Conservation (phyloP, 257 asterid genomes). For the Solanum phureja region DNA sequence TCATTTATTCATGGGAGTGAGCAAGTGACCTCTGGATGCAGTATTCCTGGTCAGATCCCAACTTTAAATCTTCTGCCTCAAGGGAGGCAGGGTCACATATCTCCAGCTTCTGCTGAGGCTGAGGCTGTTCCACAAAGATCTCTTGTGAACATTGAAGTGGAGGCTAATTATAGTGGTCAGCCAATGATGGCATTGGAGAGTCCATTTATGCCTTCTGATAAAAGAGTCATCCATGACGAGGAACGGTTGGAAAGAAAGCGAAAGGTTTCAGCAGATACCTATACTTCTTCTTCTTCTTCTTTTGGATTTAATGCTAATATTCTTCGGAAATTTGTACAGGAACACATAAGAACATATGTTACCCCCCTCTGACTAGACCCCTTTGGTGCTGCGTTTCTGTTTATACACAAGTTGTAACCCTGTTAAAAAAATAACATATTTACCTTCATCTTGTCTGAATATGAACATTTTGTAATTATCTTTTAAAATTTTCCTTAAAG, state of each 20-base stretch:
- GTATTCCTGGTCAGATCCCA: constrained; percentile 42
- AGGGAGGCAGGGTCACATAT: constrained; percentile 38
- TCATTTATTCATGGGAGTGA: constrained; percentile 37
- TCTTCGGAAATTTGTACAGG: background rate
- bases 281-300: background rate
- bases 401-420: background rate
- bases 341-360: background rate
- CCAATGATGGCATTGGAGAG: constrained; percentile 31
- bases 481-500: background rate
- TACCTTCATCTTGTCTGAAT: background rate
- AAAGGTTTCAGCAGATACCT: constrained; percentile 36
- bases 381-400: background rate
- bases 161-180: constrained; percentile 30
- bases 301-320: background rate
- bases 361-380: background rate
- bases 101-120: constrained; percentile 47
- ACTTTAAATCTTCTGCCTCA: constrained; percentile 43
- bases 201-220: constrained; percentile 41
- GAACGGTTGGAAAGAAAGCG: constrained; percentile 76
- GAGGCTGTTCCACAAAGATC: constrained; percentile 29
- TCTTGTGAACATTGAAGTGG: constrained; percentile 22
- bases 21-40: constrained; percentile 35
- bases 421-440: background rate
- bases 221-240: constrained; percentile 35
- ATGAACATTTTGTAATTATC: background rate